Percentiles rank a stretch among this genome's conserved stretches.
Evolutionary conservation across 352 stramenopile genomes (phyloP).

Genomic region (Phytophthora boehmeriae): DNA sequence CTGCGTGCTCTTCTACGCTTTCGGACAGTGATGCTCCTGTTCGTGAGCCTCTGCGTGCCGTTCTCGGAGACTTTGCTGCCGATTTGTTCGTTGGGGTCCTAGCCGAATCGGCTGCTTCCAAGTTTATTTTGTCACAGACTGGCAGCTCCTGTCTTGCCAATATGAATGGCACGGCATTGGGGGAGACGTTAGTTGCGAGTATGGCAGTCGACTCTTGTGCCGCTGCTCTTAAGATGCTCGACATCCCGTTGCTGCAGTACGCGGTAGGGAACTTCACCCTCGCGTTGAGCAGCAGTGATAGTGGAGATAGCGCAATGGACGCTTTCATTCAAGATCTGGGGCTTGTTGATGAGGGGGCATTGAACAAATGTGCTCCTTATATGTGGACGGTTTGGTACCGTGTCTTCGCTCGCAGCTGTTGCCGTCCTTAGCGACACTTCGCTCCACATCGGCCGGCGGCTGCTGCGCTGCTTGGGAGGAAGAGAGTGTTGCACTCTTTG

Average conservation of each 20-base stretch:
- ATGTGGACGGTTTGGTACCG: constrained; percentile 49
- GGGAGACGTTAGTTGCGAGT: constrained; percentile 39
- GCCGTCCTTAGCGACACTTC: constrained; percentile 55
- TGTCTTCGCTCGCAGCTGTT: constrained; percentile 60
- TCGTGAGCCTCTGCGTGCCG: constrained; percentile 26
- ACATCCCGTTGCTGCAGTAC: constrained; percentile 51
- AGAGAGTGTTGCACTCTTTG: constrained; percentile 45
- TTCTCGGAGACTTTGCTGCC: constrained; percentile 28
- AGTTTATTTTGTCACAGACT: constrained; percentile 46
- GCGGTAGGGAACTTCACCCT: constrained; percentile 45
- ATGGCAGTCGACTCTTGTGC: constrained; percentile 43
- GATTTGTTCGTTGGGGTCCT: constrained; percentile 33
- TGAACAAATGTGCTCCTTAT: constrained; percentile 58
- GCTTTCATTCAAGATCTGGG: constrained; percentile 26
- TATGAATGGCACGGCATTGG: constrained; percentile 58
- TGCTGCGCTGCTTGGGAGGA: constrained; percentile 63
- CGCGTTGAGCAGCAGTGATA: constrained; percentile 19
- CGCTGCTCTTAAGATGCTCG: constrained; percentile 33
- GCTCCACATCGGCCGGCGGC: constrained; percentile 45
- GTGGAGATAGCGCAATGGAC: constrained; percentile 10
- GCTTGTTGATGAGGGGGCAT: constrained; percentile 39
- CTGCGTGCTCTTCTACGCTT: constrained; percentile 33
- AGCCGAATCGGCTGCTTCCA: constrained; percentile 30
- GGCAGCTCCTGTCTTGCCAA: constrained; percentile 64
- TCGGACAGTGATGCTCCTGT: constrained; percentile 34